phyloP scores from a whole-genome alignment of 305 asterid genomes.

The Fraxinus xanthoxyloides region DNA sequence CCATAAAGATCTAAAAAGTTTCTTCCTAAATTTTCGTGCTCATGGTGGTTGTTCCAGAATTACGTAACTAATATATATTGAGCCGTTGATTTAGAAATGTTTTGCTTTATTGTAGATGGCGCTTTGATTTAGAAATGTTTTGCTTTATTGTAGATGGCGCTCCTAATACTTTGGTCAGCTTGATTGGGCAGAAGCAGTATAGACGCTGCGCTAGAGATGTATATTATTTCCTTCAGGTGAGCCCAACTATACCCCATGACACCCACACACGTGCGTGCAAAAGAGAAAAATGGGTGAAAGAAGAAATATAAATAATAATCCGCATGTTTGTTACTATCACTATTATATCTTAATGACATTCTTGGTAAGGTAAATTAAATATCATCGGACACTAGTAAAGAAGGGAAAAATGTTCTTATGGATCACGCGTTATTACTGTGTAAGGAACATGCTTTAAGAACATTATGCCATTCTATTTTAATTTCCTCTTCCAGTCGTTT shows the following conservation, averaged over 20 bases:
- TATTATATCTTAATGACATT: neutral
- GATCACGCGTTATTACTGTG: neutral
- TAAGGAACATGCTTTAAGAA: neutral
- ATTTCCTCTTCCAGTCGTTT: neutral
- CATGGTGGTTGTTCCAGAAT: neutral
- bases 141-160: slow-evolving; percentile 68
- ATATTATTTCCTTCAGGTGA: slow-evolving; percentile 92
- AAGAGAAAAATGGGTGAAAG: neutral
- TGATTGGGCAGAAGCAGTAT: slow-evolving; percentile 93
- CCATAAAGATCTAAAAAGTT: neutral
- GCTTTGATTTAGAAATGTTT: slow-evolving; percentile 29
- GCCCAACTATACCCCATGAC: neutral
- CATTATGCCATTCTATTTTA: neutral
- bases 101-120: slow-evolving; percentile 56
- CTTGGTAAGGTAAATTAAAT: neutral
- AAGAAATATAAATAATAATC: slow-evolving; percentile 1
- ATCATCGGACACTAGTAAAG: neutral
- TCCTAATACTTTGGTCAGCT: slow-evolving; percentile 87
- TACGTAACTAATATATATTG: neutral
- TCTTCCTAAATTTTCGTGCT: neutral
- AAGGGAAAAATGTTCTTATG: neutral
- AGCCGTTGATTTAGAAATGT: neutral
- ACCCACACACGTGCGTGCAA: neutral
- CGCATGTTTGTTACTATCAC: neutral
- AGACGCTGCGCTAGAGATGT: slow-evolving; percentile 82